Evolutionary conservation across 2,329 filamentous ascomycete genomes (phyloP), one percentile per base, ranked within the genome.

Genomic region (Epichloe elymi): DNA sequence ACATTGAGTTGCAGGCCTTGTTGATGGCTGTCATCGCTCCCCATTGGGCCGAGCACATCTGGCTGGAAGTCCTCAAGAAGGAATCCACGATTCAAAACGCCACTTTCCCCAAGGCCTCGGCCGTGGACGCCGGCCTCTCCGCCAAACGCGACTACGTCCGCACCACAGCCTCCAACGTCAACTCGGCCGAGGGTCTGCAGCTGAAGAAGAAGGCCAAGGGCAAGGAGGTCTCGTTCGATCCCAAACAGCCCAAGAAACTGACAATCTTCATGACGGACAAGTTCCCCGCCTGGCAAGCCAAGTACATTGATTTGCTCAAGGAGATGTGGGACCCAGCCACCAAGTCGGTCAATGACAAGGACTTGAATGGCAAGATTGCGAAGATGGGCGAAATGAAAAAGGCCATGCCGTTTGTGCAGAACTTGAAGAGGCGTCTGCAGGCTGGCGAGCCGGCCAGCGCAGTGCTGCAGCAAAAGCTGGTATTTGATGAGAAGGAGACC

Each of bases 321-420:
- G 77, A 86, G 61, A 72, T 80, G 55, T 88, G 88, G 70, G 76
- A 86, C 54, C 67, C 76, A 17, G 64, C 62, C 55, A 79, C 71
- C 57, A 73, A 86, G 56, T 71, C 73, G 10, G 70, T 86, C 57
- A 83, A 95, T 63, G 87, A 94, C 65, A 95, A 94, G 73, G 81
- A 80, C 51, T 73, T 96, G 45, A 86, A 82, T 61, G 82, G 81
- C 58, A 79, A 82, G 63, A 83, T 96, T 52, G 82, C 81, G 59
- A 95, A 95, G 74, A 75, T 88, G 63, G 82, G 82, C 42, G 87
- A 94, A 70, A 88, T 89, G 78, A 98, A 97, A 80, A 93, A 94
- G 72, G 91, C 89, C 2, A 97, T 97, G 91, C 93, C 93, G 0
- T 97, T 96, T 63, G 83, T 96, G 47, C 90, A 97, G 71, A 71